These are phyloP conservation scores for Dothideomycetes sp. DNA, from an alignment of 2,329 filamentous ascomycete species.

Conservation along the genomic window DNA sequence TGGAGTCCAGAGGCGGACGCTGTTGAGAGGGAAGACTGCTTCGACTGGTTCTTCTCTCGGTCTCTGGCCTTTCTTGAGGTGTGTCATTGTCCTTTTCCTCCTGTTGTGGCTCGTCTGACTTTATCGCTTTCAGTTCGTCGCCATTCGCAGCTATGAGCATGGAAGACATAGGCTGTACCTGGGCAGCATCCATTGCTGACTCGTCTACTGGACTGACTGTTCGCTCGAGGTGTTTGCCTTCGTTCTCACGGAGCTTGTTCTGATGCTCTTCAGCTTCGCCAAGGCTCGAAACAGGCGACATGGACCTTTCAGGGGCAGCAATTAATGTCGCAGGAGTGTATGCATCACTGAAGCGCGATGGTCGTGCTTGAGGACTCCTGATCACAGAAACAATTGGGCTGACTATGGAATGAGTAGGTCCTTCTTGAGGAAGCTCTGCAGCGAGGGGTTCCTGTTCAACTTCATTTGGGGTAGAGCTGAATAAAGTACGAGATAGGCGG, in stretches of 20 bases:
- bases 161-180: neutral
- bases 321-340: neutral
- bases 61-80: neutral
- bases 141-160: too few relatives aligned
- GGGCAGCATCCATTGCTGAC: too few relatives aligned
- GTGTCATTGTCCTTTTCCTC: neutral
- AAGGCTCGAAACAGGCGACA: neutral
- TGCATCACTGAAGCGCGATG: neutral
- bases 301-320: neutral
- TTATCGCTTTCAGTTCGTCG: too few relatives aligned
- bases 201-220: neutral
- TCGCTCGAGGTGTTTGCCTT: neutral
- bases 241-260: neutral
- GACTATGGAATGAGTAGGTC: neutral
- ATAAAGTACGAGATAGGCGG: neutral
- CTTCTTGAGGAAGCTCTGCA: too few relatives aligned
- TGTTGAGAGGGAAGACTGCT: conserved; percentile 7
- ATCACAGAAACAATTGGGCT: neutral
- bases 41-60: neutral
- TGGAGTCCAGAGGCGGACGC: conserved; percentile 2
- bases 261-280: neutral
- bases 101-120: neutral
- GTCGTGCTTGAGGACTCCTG: neutral
- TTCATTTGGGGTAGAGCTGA: neutral
- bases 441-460: neutral